Base-by-base conservation (phyloP, 73 alveolate species). In the Uronychia setigera region DNA sequence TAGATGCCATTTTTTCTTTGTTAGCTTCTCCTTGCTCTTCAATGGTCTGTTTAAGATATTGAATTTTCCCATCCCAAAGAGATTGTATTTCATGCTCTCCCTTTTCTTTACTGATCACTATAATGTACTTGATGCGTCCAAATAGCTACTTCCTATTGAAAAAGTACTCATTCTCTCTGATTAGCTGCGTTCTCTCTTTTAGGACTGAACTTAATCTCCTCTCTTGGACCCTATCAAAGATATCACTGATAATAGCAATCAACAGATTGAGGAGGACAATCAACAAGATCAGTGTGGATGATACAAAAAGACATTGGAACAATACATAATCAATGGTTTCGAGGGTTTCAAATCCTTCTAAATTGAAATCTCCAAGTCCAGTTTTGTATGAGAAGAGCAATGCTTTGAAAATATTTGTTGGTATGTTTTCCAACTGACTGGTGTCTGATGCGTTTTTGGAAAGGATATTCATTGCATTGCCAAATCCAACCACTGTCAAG, bases 231-330 rank as follows among this genome's bases (percentile, higher is more conserved):
- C 28, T 30, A 33, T 86, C 80, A 79, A 85, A 85, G n/a, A 83
- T 31, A 75, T 85, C 92, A 1, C 87, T 77, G 32, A 85, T 85
- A 9, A 85, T 85, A 58, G 92, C 92, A 58, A 85, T 85, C 87
- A 85, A 78, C 31, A 85, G 82, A 60, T 85, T 85, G 29, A 85
- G 75, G 80, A 85, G 80, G 0, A 85, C 84, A 31, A 85, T 85
- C 19, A 79, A 77, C 26, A 58, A 77, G 35, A 85, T 75, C 30
- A 85, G 79, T 27, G 92, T 85, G 58, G 86, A 77, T 76, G 35
- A 31, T 27, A 85, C 59, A 57, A 76, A 85, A 74, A n/a, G n/a
- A n/a, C n/a, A n/a, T n/a, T n/a, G n/a, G n/a, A n/a, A n/a, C n/a
- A n/a, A n/a, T n/a, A n/a, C n/a, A 85, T 46, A 5, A 83, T 81